These are phyloP conservation scores for Vaccinium macrocarpon DNA, from an alignment of 148 eudicot species.

Conservation along the genomic window DNA sequence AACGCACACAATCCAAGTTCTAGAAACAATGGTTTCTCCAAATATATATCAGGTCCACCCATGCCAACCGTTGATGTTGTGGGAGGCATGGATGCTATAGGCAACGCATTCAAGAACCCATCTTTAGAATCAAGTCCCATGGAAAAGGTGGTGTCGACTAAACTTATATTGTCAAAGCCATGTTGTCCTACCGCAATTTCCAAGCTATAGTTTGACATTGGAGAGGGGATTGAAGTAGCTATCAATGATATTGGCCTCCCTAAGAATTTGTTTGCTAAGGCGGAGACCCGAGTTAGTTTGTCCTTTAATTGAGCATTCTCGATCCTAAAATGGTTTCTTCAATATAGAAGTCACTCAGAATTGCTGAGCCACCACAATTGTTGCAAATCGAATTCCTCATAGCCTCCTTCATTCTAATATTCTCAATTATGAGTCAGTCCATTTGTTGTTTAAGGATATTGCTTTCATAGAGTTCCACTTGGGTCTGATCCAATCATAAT, in stretches of 20 bases:
- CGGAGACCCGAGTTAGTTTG: slow-evolving; percentile 45
- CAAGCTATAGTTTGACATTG: slow-evolving; percentile 31
- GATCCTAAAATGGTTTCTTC: slow-evolving; percentile 43
- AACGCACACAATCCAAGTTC: slow-evolving; percentile 65
- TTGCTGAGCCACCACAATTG: slow-evolving; percentile 53
- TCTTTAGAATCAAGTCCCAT: slow-evolving; percentile 39
- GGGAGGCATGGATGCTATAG: slow-evolving; percentile 1
- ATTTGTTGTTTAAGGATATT: slow-evolving; percentile 48
- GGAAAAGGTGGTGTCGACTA: slow-evolving; percentile 31
- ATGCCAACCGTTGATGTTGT: slow-evolving; percentile 14
- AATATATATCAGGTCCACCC: slow-evolving; percentile 10
- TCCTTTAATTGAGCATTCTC: slow-evolving; percentile 66
- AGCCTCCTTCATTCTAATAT: slow-evolving; percentile 54
- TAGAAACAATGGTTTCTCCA: slow-evolving; percentile 50
- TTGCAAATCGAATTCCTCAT: slow-evolving; percentile 50
- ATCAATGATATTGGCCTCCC: slow-evolving; percentile 44
- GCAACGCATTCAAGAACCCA: slow-evolving; percentile 24
- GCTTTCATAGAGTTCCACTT: slow-evolving; percentile 58
- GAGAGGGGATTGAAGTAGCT: slow-evolving; percentile 21
- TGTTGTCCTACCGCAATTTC: slow-evolving; percentile 49
- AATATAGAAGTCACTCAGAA: slow-evolving; percentile 36
- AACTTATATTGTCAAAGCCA: slow-evolving; percentile 33
- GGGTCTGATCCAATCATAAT: slow-evolving; percentile 37
- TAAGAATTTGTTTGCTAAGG: slow-evolving; percentile 43
- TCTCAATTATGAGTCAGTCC: slow-evolving; percentile 54